Percentiles rank a stretch among this genome's conserved stretches.
phyloP scores from a whole-genome alignment of 805 yeast species.

The Candida wancherniae region DNA sequence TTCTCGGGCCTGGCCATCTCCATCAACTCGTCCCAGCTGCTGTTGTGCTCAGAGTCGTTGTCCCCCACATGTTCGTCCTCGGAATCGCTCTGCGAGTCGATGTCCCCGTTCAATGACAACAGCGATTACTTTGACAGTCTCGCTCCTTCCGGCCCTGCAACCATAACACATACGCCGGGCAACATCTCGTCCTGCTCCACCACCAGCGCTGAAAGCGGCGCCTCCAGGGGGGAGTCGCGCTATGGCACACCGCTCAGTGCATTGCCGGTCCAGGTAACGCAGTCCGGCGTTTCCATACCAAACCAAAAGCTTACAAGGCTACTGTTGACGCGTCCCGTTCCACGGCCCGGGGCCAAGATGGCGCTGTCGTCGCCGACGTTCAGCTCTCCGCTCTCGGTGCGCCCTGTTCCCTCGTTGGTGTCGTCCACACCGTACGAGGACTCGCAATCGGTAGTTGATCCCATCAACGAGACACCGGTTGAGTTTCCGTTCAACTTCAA shows the following conservation, averaged over 20 bases:
- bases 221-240: no score
- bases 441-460: conserved; percentile 25
- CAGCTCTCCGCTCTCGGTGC: conserved; percentile 32
- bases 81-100: conserved; percentile 27
- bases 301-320: conserved; percentile 2
- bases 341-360: conserved; percentile 6
- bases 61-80: conserved; percentile 23
- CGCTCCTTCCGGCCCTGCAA: no score
- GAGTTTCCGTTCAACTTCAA: conserved; percentile 26
- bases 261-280: no score
- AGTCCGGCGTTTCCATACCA: no score
- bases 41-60: conserved; percentile 24
- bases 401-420: conserved; percentile 27
- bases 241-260: no score
- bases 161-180: no score
- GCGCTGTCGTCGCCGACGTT: conserved; percentile 27
- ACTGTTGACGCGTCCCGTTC: conserved; percentile 7
- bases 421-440: conserved; percentile 16
- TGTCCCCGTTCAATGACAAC: conserved; percentile 22
- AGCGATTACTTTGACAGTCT: conserved; percentile 22
- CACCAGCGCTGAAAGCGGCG: no score
- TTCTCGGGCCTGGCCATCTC: conserved; percentile 19
- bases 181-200: no score
- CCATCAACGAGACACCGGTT: conserved; percentile 37
- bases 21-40: conserved; percentile 28